Base-by-base conservation (phyloP, 177 flowering plant genomes). In the Tripterygium wilfordii region DNA sequence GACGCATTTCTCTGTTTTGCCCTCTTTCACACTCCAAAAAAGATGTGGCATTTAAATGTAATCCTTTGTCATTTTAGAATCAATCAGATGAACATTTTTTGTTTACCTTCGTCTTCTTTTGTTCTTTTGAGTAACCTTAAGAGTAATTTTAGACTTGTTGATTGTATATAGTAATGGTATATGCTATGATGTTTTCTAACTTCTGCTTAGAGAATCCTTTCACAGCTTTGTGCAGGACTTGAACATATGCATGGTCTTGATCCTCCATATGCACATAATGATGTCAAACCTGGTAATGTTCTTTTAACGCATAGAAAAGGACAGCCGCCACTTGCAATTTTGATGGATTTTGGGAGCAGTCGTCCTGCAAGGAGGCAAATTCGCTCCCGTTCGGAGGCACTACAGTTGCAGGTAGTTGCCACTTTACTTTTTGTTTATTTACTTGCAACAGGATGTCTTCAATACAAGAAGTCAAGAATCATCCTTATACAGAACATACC, bases 331-430 rank as follows among this genome's bases (percentile, higher is more conserved):
- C 78, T 83, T 53, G 85, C 95, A 28, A 79, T 80, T 51, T 66
- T 90, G 68, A 90, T 90, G 98, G 98, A 90, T 58, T 88, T 90
- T 72, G 96, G 98, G 48, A 90, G 96, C 71, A 81, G 92, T 56
- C 74, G 83, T 16, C 95, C 98, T 64, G 95, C 95, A 42, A 75
- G 83, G 61, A 83, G 46, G 74, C 79, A 79, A 69, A 81, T 90
- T 33, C 83, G 80, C 31, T 79, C 92, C 43, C 91, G 89, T 40
- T 58, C 85, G 16, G 95, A 88, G 63, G 98, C 98, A 5, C 60
- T 90, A 12, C 86, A 83, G 62, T 54, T 90, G 64, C 98, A 90
- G 98, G 98, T 90, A 33, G 33, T 48, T 49, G 17, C 16, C 36
- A 3, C 31, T 60, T 46, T 37, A 29, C 36, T 25, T 19, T 48